Base-by-base conservation (phyloP, 345 rosid species). In the Eucalyptus shirleyi region DNA sequence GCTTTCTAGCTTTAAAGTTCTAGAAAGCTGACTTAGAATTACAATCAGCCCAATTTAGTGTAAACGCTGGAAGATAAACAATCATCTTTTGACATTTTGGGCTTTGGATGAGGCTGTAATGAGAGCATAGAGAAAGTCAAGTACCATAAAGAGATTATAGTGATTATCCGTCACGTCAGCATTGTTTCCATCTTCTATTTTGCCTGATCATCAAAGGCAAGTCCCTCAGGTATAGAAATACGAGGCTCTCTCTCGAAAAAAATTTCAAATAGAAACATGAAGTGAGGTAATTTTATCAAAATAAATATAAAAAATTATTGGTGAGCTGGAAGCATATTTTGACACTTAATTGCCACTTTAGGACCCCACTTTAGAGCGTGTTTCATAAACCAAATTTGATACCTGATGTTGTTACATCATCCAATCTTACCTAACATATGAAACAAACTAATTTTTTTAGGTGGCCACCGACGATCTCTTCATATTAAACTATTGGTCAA, bases 121-220 rank as follows among this genome's bases (percentile, higher is more conserved):
- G 13, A 65, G 14, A 42, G 51, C 17, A 45, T 21, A 16, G 40
- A 44, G 23, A 15, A 9, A 12, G 47, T 37, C n/a, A 18, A 17
- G 59, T 86, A 91, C 92, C 92, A 88, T 85, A 60, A 86, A 91
- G 56, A 45, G 86, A 81, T 91, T 37, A 83, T 91, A 91, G 60
- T 91, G 92, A 60, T 91, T 69, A 80, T 91, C 91, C 13, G 92
- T 59, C 21, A 89, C 90, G 32, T 91, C 91, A 4, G 88, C 92
- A 42, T 88, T 91, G 86, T 89, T 89, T 45, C 89, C 89, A n/a
- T 91, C 92, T 51, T 32, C 50, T 34, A 91, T 65, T 51, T 62
- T 89, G 19, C 91, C 92, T 91, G 83, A 51, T 18, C 28, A 42
- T 45, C 45, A 32, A 86, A 86, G 28, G 34, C 24, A 49, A 49